A percentile compares a stretch with the other conserved stretches of the same genome.
Conservation (phyloP, 106 monocot species). For the Cymbidium sinense region DNA sequence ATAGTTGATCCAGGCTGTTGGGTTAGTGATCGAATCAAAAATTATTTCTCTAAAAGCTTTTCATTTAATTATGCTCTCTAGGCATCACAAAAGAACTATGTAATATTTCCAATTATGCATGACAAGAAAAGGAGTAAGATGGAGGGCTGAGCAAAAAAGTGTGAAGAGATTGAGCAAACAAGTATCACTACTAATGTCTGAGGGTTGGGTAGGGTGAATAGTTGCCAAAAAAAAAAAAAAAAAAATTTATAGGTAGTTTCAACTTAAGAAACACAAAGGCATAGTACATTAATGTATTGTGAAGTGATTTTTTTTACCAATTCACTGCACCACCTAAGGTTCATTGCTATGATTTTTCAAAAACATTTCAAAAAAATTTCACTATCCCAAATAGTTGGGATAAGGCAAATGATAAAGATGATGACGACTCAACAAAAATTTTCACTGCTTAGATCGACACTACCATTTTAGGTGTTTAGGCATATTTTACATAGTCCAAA, state of each 20-base stretch:
- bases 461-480: background rate
- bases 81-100: background rate
- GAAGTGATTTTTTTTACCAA: background rate
- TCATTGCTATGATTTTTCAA: background rate
- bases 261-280: too few species aligned
- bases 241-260: too few species aligned
- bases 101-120: background rate
- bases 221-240: too few species aligned
- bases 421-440: background rate
- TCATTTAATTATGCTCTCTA: background rate
- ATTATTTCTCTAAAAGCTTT: background rate
- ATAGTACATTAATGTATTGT: too few species aligned
- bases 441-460: background rate
- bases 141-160: background rate
- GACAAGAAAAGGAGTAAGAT: background rate
- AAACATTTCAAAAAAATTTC: background rate
- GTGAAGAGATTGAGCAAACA: background rate
- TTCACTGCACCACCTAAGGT: background rate
- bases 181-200: background rate
- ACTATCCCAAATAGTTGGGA: background rate
- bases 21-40: background rate
- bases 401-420: background rate
- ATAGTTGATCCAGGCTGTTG: background rate
- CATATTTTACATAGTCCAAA: background rate
- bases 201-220: background rate